Conservation (phyloP, 805 yeast species). For the Myxozyma geophila region DNA sequence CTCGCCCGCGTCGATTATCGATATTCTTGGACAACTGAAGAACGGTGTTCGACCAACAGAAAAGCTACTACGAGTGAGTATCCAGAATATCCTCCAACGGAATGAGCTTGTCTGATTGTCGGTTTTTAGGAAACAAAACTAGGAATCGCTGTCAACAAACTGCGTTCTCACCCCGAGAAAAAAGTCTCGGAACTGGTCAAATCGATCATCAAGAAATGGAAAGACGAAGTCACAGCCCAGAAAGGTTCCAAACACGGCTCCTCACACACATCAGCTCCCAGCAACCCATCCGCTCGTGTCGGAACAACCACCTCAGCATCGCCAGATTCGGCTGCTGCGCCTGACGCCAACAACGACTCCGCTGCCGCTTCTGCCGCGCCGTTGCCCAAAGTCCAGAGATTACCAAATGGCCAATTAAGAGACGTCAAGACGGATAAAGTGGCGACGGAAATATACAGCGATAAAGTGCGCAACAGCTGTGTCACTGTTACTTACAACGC, state of each 20-base stretch:
- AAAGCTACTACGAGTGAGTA: constrained; percentile 65
- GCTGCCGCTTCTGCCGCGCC: constrained; percentile 35
- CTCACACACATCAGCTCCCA: too few relatives aligned
- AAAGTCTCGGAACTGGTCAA: constrained; percentile 69
- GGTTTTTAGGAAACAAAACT: constrained; percentile 74
- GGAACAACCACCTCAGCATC: constrained; percentile 34
- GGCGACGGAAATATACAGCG: constrained; percentile 67
- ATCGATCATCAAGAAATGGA: constrained; percentile 85
- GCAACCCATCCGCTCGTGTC: not conserved
- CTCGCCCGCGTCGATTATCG: constrained; percentile 65
- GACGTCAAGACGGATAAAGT: constrained; percentile 83
- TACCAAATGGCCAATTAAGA: constrained; percentile 58
- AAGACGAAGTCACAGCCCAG: constrained; percentile 71
- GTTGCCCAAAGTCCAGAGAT: constrained; percentile 20
- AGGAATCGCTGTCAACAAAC: constrained; percentile 94
- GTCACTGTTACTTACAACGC: constrained; percentile 86
- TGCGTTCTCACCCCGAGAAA: constrained; percentile 70
- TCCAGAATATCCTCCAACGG: not conserved
- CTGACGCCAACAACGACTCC: constrained; percentile 17
- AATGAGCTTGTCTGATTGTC: not conserved
- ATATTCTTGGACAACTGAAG: constrained; percentile 66
- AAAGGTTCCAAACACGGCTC: constrained; percentile 37
- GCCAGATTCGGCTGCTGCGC: constrained; percentile 37
- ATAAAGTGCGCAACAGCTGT: constrained; percentile 81
- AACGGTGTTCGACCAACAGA: constrained; percentile 83